Base-by-base conservation (phyloP, 2,329 filamentous ascomycete species). In the Curvularia verruculosa region DNA sequence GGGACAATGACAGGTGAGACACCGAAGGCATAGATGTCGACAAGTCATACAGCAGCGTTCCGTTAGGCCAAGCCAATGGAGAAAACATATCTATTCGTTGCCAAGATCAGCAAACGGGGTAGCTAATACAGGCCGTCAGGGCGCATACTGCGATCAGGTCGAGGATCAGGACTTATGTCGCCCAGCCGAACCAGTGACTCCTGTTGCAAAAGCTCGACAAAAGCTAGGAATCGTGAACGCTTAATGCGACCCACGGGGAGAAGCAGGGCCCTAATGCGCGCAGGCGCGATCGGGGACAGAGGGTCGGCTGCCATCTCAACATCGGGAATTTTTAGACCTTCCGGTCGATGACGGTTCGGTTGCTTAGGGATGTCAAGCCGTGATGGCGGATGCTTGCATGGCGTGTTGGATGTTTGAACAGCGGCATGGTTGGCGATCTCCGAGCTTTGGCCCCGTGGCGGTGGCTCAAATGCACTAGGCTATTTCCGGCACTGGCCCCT, bases 161-260 rank as follows among this genome's bases (percentile, higher is more conserved):
- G 86, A 74, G 86, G 83, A 84, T 96, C 91, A 71, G 92, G 87
- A 75, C 85, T 95, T 77, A 96, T 87, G 78, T 96, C 92, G 70
- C 91, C 88, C 65, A 97, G 84, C 60, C 90, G 88, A 67, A 97
- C 87, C 66, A 93, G 86, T 84, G 90, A 87, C 77, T 96, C 90
- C 64, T 85, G 81, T 72, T 90, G 88, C 59, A 99, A 82, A 69
- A 91, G 86, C 61, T 89, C 85, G 63, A 94, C 84, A 75, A 96
- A 96, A 63, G 84, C 83, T 67, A 87, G 79, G 77, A 97, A 98
- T 58, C 90, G 86, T 51, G 89, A 88, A 59, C 88, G 86, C 75
- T 88, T 93, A 75, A 98, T 95, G 73, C 86, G 89, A 51, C 94
- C 94, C 65, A 96, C 83, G 52, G 95, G 95, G 60, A 98, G 82